These are phyloP conservation scores for Neurospora sp. DNA, from an alignment of 495 filamentous ascomycete genomes.

Conservation along the genomic window DNA sequence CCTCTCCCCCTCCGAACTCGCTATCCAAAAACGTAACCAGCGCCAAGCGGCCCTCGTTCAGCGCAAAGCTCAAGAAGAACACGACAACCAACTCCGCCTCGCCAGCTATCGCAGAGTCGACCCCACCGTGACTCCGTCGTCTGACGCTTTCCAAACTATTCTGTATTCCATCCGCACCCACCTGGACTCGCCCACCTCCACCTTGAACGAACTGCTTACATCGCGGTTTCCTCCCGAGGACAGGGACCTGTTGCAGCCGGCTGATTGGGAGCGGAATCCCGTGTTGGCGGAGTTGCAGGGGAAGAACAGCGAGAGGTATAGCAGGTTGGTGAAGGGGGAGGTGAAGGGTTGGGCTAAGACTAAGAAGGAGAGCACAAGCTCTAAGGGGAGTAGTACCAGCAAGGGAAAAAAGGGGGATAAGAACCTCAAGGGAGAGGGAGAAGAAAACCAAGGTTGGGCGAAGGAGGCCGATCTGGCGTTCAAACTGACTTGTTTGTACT, in stretches of 20 bases:
- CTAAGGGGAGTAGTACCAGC: neutral
- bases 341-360: neutral
- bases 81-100: conserved; percentile 1
- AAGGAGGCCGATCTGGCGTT: conserved; percentile 9
- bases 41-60: neutral
- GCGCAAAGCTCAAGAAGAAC: neutral
- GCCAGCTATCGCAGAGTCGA: neutral
- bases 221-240: conserved; percentile 10
- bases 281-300: conserved; percentile 10
- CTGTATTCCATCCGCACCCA: neutral
- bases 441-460: conserved; percentile 1
- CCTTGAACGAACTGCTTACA: conserved; percentile 7
- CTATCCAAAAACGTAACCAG: neutral
- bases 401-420: neutral
- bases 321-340: conserved; percentile 1
- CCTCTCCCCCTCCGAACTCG: neutral
- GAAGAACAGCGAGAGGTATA: conserved; percentile 9
- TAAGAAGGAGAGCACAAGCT: neutral
- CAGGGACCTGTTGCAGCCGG: conserved; percentile 10
- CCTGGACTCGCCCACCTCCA: conserved; percentile 3
- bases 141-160: conserved; percentile 3
- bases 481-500: conserved; percentile 18
- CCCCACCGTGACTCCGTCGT: conserved; percentile 7
- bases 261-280: conserved; percentile 2
- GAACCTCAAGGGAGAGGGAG: neutral